Conservation (phyloP, 768 basidiomycete species). For the Boletus vermiculosoides region DNA sequence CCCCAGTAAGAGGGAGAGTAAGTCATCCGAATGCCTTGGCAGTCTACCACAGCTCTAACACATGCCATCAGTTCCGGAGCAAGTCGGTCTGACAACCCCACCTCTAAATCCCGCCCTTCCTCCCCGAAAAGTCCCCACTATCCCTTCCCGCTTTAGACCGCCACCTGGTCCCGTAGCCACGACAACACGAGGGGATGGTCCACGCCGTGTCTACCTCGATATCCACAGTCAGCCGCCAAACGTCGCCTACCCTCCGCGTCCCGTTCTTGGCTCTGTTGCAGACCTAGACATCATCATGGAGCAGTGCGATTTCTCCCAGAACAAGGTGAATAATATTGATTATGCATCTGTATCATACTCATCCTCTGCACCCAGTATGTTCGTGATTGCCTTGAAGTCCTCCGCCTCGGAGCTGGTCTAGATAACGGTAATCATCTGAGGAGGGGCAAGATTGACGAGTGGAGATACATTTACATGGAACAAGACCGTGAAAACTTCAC, state of each 20-base stretch:
- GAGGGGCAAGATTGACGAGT: slow-evolving; percentile 73
- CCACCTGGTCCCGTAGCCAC: slow-evolving; percentile 48
- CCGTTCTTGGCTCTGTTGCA: slow-evolving; percentile 76
- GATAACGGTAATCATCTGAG: slow-evolving; percentile 77
- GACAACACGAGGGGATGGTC: slow-evolving; percentile 69
- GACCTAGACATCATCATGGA: slow-evolving; percentile 91
- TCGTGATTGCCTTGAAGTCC: slow-evolving; percentile 93
- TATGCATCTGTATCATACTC: slow-evolving; percentile 2
- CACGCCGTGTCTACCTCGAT: slow-evolving; percentile 76
- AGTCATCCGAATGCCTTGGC: slow-evolving; percentile 30
- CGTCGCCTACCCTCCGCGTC: slow-evolving; percentile 84
- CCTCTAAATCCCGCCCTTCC: slow-evolving; percentile 78
- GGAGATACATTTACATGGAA: slow-evolving; percentile 89
- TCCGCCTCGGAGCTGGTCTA: slow-evolving; percentile 86
- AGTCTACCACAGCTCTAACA: neutral
- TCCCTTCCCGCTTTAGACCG: slow-evolving; percentile 49
- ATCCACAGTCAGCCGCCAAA: slow-evolving; percentile 58
- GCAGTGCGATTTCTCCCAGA: slow-evolving; percentile 84
- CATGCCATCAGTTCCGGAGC: slow-evolving; percentile 59
- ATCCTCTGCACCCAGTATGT: slow-evolving; percentile 63
- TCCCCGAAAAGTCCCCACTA: slow-evolving; percentile 43
- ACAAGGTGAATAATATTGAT: slow-evolving; percentile 50
- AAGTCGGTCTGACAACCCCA: slow-evolving; percentile 53
- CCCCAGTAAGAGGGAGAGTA: slow-evolving; percentile 78
- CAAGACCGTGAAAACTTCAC: slow-evolving; percentile 42